Evolutionary conservation across 2,329 filamentous ascomycete species (phyloP).

Genomic region (Exophiala sideris): DNA sequence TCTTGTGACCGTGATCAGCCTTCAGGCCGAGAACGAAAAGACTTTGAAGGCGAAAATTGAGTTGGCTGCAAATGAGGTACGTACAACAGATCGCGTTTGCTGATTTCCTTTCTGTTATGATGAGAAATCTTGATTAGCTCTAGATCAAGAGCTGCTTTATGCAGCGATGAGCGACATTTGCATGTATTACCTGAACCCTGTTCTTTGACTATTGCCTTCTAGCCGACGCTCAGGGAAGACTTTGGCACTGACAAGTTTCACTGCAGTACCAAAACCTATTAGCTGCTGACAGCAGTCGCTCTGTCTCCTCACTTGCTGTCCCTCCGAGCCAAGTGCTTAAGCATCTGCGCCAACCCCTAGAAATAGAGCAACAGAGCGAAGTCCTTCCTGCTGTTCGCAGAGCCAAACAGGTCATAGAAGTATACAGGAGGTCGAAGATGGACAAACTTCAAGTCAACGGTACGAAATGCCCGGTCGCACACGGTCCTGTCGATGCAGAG

Average conservation of each 20-base stretch:
- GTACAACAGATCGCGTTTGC: background rate
- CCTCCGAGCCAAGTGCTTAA: slow-evolving; percentile 13
- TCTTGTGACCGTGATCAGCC: slow-evolving; percentile 9
- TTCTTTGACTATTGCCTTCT: slow-evolving; percentile 20
- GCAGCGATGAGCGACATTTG: slow-evolving; percentile 61
- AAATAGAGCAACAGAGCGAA: slow-evolving; percentile 44
- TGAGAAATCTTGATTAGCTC: slow-evolving; percentile 64
- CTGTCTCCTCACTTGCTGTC: slow-evolving; percentile 5
- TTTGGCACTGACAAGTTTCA: slow-evolving; percentile 30
- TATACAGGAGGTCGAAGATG: slow-evolving; percentile 15
- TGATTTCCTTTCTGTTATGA: slow-evolving; percentile 5
- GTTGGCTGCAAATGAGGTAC: slow-evolving; percentile 24
- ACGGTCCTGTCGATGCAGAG: slow-evolving; percentile 17
- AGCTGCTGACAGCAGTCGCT: slow-evolving; percentile 21
- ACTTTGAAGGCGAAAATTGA: slow-evolving; percentile 15
- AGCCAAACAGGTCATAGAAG: slow-evolving; percentile 10
- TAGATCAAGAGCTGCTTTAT: slow-evolving; percentile 70
- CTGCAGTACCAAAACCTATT: slow-evolving; percentile 37
- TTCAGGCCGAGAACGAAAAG: slow-evolving; percentile 14
- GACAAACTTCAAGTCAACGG: slow-evolving; percentile 1
- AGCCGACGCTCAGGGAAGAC: slow-evolving; percentile 18
- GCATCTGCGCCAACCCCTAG: slow-evolving; percentile 38
- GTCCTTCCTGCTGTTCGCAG: slow-evolving; percentile 3
- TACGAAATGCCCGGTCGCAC: slow-evolving; percentile 28
- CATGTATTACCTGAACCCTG: slow-evolving; percentile 53